A percentile compares a stretch with the other conserved stretches of the same genome.
These are phyloP conservation scores for Vigna trinervia DNA, from an alignment of 306 rosid species.

Conservation along the genomic window DNA sequence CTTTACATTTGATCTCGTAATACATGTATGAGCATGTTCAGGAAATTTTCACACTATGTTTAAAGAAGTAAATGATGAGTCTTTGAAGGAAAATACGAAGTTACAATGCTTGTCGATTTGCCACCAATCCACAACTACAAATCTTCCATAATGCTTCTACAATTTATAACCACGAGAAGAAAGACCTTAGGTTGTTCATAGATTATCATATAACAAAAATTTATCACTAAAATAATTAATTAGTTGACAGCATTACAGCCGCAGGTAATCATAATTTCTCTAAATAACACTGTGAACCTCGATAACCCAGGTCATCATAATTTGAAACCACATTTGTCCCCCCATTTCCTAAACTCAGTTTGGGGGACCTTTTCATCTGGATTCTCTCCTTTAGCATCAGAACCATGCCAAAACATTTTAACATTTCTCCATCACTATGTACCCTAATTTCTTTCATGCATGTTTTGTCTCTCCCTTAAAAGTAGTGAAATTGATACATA, in stretches of 20 bases:
- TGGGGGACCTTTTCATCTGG: conserved; percentile 26
- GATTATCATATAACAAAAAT: neutral
- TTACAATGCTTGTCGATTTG: neutral
- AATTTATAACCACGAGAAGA: conserved; percentile 6
- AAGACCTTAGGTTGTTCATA: conserved; percentile 6
- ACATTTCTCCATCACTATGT: neutral
- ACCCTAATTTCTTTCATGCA: neutral
- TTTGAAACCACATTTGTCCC: conserved; percentile 3
- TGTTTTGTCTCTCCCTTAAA: neutral
- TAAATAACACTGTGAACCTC: neutral
- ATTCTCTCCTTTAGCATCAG: conserved; percentile 27
- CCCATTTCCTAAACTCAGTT: conserved; percentile 26
- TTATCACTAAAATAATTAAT: conserved; percentile 25
- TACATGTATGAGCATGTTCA: neutral
- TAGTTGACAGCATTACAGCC: neutral
- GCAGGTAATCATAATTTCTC: neutral
- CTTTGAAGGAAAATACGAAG: neutral
- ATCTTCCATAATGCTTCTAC: neutral
- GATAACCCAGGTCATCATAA: conserved; percentile 1
- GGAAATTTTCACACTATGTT: neutral
- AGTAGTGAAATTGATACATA: neutral
- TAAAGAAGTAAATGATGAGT: neutral
- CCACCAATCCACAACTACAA: neutral
- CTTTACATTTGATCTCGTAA: neutral
- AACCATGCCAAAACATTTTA: conserved; percentile 1